Evolutionary conservation across 2,329 filamentous ascomycete species (phyloP), one percentile per base, ranked within the genome.

Genomic region (Rutstroemia sp.): DNA sequence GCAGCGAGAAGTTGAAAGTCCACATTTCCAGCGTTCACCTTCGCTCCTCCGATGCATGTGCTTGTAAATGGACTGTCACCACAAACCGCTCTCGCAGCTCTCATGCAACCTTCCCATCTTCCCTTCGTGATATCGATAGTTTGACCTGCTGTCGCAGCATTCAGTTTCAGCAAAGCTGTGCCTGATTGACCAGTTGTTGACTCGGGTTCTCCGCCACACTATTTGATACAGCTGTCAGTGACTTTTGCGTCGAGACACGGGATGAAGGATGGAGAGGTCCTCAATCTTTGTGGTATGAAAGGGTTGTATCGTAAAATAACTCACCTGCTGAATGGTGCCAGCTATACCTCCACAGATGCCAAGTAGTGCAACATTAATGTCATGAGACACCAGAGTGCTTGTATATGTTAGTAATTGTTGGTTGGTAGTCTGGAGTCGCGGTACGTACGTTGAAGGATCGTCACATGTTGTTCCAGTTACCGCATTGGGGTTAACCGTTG

Each of bases 41-140:
- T 25, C 16, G 65, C 63, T 23, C 65, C 64, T 12, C 64, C 63
- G 51, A 66, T 57, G 42, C 65, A 67, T 25, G 61, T 63, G 49
- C 60, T 64, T 8, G 55, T 61, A 21, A 66, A 67, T 6, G 54
- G 54, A 6, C 58, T 54, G 39, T 60, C 58, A 4, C 60, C 60
- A 48, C 64, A 67, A 1, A 61, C 58, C 3, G 64, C 65, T 21
- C 57, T 50, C 1, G 78, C 79, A 16, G 79, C 79, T 42, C 76
- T 73, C 51, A 81, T 73, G 64, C 79, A 82, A 51, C 73, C 71
- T 67, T 81, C 76, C 78, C 79, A 80, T 23, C 73, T 69, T 19
- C 72, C 73, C 69, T 80, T 81, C 48, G 72, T 73, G 58, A 82
- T 73, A 68, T 76, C 77, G 67, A 82, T 80, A 16, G 73, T 77